These are phyloP conservation scores for Teratosphaeriaceae sp. DNA, from an alignment of 2,329 filamentous ascomycete species.

Conservation along the genomic window DNA sequence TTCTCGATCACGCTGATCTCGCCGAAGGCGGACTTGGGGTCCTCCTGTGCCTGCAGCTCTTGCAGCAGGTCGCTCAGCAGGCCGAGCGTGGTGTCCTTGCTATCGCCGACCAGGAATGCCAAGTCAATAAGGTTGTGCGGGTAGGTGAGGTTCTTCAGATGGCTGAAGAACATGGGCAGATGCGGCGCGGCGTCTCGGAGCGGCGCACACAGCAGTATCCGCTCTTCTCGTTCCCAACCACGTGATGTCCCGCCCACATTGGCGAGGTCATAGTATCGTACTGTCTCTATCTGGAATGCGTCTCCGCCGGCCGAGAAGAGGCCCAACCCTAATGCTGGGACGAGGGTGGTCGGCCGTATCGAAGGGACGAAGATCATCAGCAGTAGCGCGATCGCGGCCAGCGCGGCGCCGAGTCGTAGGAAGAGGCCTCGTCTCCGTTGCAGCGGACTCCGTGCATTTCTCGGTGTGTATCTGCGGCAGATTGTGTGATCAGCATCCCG, in stretches of 20 bases:
- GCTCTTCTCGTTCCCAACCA: slow-evolving; percentile 94
- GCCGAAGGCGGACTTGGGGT: slow-evolving; percentile 77
- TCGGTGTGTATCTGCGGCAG: slow-evolving; percentile 68
- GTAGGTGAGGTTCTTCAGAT: slow-evolving; percentile 93
- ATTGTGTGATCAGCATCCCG: slow-evolving; percentile 6
- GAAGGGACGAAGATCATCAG: slow-evolving; percentile 71
- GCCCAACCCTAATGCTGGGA: slow-evolving; percentile 61
- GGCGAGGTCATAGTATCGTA: slow-evolving; percentile 92
- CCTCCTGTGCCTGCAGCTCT: slow-evolving; percentile 70
- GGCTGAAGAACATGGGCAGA: slow-evolving; percentile 97
- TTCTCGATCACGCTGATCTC: slow-evolving; percentile 98
- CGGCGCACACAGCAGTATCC: slow-evolving; percentile 90
- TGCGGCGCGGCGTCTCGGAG: slow-evolving; percentile 88
- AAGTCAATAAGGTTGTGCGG: slow-evolving; percentile 94
- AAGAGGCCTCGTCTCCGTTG: slow-evolving; percentile 69
- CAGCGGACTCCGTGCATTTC: slow-evolving; percentile 60
- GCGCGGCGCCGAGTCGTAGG: slow-evolving; percentile 55
- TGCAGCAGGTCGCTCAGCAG: slow-evolving; percentile 70
- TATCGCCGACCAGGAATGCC: slow-evolving; percentile 94
- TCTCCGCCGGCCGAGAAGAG: slow-evolving; percentile 59
- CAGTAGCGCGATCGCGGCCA: slow-evolving; percentile 52
- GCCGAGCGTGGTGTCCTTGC: slow-evolving; percentile 80
- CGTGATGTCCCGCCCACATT: slow-evolving; percentile 85
- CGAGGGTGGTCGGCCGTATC: slow-evolving; percentile 52
- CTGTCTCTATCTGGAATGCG: slow-evolving; percentile 74